Evolutionary conservation across 345 rosid genomes (phyloP), one percentile per base, ranked within the genome.

Genomic region (Arabidopsis arenosa): DNA sequence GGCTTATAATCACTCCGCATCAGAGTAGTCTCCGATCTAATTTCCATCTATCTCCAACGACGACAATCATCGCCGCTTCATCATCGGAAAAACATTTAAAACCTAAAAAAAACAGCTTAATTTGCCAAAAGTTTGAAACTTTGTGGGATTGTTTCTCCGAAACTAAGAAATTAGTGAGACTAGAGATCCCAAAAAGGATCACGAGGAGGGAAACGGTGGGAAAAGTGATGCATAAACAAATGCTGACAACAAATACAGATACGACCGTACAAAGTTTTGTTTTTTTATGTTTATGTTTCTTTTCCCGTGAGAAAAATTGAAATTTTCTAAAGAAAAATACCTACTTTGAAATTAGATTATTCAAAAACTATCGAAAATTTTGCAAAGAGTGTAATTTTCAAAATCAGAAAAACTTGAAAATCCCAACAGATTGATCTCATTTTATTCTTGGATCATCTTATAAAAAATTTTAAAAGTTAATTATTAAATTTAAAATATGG

Each of bases 1-100:
- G 80, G n/a, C 63, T 60, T 68, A 21, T 86, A 79, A 47, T 85
- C 87, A 66, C 83, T 80, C 82, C 93, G 85, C 63, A 74, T 74
- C 41, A 68, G 88, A 68, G 75, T 68, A 57, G 58, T 83, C 77
- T 87, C 92, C 15, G 95, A 88, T 91, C 90, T 87, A 86, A 84
- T 79, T 80, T 92, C 96, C 97, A 92, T 92, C 70, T 74, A 66
- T 74, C 85, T 74, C 75, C 74, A 61, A 68, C 77, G 14, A 66
- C 68, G 15, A 69, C 72, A 85, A 74, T 89, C 96, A 85, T 88
- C 75, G 88, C 87, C 88, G 70, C 78, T 79, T 89, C 95, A 86
- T 89, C 91, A 87, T 93, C 58, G 68, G 53, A 37, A 21, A 55
- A 55, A 62, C 59, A 11, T 15, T 5, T 26, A 70, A 70, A 23